Conservation (phyloP, 257 asterid species). For the Capsicum rhomboideum region DNA sequence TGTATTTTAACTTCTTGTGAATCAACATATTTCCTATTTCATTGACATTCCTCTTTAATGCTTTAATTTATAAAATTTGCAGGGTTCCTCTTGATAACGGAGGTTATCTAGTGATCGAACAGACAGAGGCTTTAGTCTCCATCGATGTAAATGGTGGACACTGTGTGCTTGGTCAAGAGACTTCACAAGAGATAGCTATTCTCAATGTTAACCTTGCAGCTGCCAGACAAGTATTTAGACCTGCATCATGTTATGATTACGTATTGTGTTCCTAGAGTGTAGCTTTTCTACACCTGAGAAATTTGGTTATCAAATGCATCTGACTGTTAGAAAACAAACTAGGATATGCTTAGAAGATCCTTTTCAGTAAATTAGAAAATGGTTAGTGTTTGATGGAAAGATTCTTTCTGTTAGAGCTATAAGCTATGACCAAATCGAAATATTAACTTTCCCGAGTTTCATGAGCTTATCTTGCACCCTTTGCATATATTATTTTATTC, state of each 20-base stretch:
- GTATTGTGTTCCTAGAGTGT: not conserved
- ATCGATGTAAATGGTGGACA: constrained; percentile 98
- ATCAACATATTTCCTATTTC: not conserved
- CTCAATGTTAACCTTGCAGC: constrained; percentile 93
- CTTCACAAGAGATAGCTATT: constrained; percentile 87
- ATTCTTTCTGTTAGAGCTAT: not conserved
- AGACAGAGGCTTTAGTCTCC: constrained; percentile 92
- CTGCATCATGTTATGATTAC: not conserved
- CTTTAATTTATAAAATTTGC: constrained; percentile 10
- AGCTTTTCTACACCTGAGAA: not conserved
- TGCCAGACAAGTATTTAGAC: constrained; percentile 69
- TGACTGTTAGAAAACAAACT: not conserved
- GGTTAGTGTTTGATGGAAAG: not conserved
- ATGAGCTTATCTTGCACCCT: no score
- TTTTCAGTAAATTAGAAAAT: not conserved
- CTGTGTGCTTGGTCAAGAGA: constrained; percentile 92
- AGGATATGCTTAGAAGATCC: not conserved
- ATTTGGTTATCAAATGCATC: not conserved
- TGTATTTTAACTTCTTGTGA: not conserved
- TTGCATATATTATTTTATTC: no score
- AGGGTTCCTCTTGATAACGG: constrained; percentile 94
- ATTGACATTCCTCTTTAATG: not conserved
- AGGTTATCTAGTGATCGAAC: constrained; percentile 96
- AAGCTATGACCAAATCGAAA: no score
- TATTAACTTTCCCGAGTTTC: no score